phyloP scores from a whole-genome alignment of 1,284 basidiomycete species.

The Gomphus sp. region DNA sequence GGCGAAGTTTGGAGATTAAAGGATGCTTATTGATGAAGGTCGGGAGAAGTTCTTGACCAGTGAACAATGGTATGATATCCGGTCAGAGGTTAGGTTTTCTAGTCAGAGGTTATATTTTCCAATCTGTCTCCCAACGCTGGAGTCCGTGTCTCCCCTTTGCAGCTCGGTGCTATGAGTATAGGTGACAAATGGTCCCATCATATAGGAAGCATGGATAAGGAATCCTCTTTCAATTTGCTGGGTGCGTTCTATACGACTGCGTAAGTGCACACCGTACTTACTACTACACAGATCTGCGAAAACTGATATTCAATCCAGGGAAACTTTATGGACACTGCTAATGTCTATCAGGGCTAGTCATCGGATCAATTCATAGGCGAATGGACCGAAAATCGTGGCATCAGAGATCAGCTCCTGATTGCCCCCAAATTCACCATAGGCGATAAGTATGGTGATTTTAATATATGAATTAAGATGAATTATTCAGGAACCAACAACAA shows the following conservation, averaged over 20 bases:
- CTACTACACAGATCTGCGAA: slow-evolving; percentile 7
- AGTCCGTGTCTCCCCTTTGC: too few relatives aligned
- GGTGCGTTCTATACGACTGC: too few relatives aligned
- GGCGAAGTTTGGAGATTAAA: too few relatives aligned
- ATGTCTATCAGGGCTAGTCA: slow-evolving; percentile 17
- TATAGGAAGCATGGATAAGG: too few relatives aligned
- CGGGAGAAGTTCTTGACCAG: too few relatives aligned
- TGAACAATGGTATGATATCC: too few relatives aligned
- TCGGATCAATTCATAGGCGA: slow-evolving; percentile 9
- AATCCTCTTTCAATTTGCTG: too few relatives aligned
- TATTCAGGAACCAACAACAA: slow-evolving; percentile 12
- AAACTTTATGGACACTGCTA: slow-evolving; percentile 30
- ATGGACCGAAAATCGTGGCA: slow-evolving; percentile 16
- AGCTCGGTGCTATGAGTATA: too few relatives aligned
- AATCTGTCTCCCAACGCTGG: slow-evolving; percentile 25
- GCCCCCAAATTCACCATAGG: slow-evolving; percentile 28
- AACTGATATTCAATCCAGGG: slow-evolving; percentile 23
- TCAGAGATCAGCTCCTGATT: slow-evolving; percentile 29
- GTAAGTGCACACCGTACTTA: too few relatives aligned
- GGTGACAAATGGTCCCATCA: too few relatives aligned
- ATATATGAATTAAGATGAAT: slow-evolving; percentile 19
- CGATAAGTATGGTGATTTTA: slow-evolving; percentile 17
- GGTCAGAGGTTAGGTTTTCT: too few relatives aligned
- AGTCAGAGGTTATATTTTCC: slow-evolving; percentile 20
- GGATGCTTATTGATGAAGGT: too few relatives aligned